Conservation (phyloP, 2,329 filamentous ascomycete species). For the Trichoderma asperellum region DNA sequence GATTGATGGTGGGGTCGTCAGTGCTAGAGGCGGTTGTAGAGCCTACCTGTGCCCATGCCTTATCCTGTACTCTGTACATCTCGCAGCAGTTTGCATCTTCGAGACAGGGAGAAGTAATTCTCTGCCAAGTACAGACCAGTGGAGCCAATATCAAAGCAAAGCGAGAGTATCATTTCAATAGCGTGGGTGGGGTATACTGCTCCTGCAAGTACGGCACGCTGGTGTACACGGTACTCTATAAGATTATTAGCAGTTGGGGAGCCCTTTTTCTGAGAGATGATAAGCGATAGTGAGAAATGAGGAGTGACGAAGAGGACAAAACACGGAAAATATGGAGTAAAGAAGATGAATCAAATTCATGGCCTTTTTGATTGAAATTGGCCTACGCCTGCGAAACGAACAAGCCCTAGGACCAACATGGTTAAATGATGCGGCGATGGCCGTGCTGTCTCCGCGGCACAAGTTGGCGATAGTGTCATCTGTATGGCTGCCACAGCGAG, state of each 20-base stretch:
- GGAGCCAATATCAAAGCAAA: constrained; percentile 5
- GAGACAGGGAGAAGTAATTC: background rate
- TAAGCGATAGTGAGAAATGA: constrained; percentile 19
- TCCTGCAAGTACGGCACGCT: constrained; percentile 1
- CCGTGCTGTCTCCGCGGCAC: background rate
- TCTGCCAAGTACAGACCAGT: background rate
- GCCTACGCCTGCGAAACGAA: background rate
- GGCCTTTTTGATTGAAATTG: background rate
- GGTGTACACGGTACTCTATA: background rate
- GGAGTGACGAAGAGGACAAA: constrained; percentile 5
- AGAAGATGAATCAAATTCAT: background rate
- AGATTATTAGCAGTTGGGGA: constrained; percentile 11
- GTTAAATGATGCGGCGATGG: background rate
- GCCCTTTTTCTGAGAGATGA: constrained; percentile 26
- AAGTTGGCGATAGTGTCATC: background rate
- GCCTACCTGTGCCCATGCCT: background rate
- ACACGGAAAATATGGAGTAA: constrained; percentile 8
- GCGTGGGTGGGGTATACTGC: background rate
- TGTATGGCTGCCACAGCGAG: background rate
- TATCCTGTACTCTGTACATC: constrained; percentile 5
- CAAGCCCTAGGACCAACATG: background rate
- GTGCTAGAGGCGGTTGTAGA: background rate
- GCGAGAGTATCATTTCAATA: constrained; percentile 8
- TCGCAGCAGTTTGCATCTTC: background rate
- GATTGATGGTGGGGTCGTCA: constrained; percentile 23